Evolutionary conservation across 495 filamentous ascomycete genomes (phyloP), one percentile per base, ranked within the genome.

Genomic region (Annulohypoxylon stygium): DNA sequence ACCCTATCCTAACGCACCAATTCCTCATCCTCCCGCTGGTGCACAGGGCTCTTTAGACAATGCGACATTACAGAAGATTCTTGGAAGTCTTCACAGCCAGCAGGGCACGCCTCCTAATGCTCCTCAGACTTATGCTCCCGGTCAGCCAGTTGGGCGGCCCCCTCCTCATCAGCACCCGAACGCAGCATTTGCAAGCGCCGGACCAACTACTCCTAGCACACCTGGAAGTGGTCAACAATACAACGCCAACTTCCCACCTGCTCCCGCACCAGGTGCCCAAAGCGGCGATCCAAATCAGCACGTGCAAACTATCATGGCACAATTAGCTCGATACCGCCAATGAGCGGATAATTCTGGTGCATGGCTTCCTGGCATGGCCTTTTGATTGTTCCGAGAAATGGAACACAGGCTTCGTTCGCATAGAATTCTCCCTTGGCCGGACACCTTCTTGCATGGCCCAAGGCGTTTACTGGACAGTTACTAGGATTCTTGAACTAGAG

Each of bases 51-150:
- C 88, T 34, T 82, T 97, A 12, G 92, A 97, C 73, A 88, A 91
- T 25, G 84, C 88, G 12, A 87, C 89, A 7, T 82, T 97, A 2
- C 91, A 94, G 74, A 90, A 89, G 33, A 87, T 97, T 16, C 75
- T 97, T 16, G 88, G 88, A 3, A 87, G 88, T 6, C 82, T 92
- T 45, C 84, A 88, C 18, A 79, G 83, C n/a, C 86, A 83, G 55
- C 83, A 80, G 55, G 81, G 78, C 9, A 70, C 76, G 51, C 43
- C 43, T 6, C 12, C 43, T 47, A 47, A 47, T 20, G 16, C 43
- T 4, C 77, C 8, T 45, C 55, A 23, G 18, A 20, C 7, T 26
- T 26, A 51, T 25, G 2, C 43, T 18, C 4, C 58, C 10, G 50
- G 60, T 2, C 71, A 66, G 14, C 47, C 61, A 9, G 34, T 18